Base-by-base conservation (phyloP, 768 basidiomycete genomes). In the Pulveroboletus sp. region DNA sequence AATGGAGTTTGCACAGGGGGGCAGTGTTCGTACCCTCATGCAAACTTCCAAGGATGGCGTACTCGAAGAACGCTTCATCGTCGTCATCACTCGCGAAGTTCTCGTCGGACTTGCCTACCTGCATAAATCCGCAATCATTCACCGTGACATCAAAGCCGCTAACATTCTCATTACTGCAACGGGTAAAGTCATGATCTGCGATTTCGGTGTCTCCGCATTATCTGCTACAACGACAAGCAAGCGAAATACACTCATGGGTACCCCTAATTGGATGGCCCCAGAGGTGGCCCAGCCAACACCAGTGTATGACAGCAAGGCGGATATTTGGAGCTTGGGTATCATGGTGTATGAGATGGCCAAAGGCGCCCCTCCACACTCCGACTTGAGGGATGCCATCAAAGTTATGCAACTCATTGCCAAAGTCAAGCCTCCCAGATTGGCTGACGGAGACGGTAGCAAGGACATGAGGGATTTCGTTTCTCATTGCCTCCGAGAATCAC, bases 201-300 rank as follows among this genome's bases (percentile, higher is more conserved):
- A 99, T 71, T 99, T 99, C 67, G 96, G 96, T 27, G 96, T 99
- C 41, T 96, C 95, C 5, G 96, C 94, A 3, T 80, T 96, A 33
- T 79, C 97, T 46, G 80, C 83, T 24, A 89, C 83, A 14, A 76
- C 83, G 3, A 83, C 85, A 10, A 92, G 91, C 67, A 98, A 98
- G 68, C 83, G 96, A 21, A 93, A 94, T 46, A 99, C 96, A 0
- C 81, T 98, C 62, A 92, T 94, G 54, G 96, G 96, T 2, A 98
- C 96, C 2, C 95, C 94, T 0, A 92, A 96, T 65, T 98, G 95
- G 95, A 99, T 99, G 96, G 96, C 96, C 0, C 96, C 96, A 0
- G 96, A 99, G 69, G 93, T 98, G 4, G 90, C 95, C 14, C 89
- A 92, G 56, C 77, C 79, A 9, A 84, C 89, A 10, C 82, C 91